Base-by-base conservation (phyloP, 805 yeast species). In the Starmerella floris region DNA sequence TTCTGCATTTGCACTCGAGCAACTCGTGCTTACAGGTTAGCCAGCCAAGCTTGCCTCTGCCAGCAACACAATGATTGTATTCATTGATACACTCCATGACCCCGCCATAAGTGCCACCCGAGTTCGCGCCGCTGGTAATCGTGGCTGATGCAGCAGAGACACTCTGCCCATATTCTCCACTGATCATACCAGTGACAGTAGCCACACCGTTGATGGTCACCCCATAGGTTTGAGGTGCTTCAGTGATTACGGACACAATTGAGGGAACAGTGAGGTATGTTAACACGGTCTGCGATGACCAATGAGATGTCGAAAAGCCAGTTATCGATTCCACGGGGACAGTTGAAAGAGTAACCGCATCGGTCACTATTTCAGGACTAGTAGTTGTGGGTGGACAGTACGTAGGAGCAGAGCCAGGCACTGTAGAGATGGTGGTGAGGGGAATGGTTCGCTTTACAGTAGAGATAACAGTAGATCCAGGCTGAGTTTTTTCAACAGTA, bases 1-100 rank as follows among this genome's bases (percentile, higher is more conserved):
- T 46, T 13, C 50, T 42, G 38, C 60, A 56, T 43, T 54, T 47
- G 44, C 60, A 56, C 26, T 41, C 39, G 25, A 51, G 46, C 23
- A 56, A 46, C 32, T 41, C 27, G 45, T 51, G 42, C 40, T 49
- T 38, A 44, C 60, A 56, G 17, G 40, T 32, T 32, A 49, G 42
- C 27, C 36, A 31, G 25, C 46, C 49, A 4, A 34, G 17, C 30
- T 30, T 23, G 23, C 51, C 49, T 22, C 27, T 16, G 23, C 36
- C 33, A 16, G 35, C 30, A 30, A 32, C 32, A 30, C 60, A 56
- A 16, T 28, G 15, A 34, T 40, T 30, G 43, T 42, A 54, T 26
- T 39, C 42, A 17, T 38, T 17, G 17, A 52, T 19, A 39, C 60
- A 56, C 17, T 47, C 49, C 8, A 27, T 34, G 30, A 56, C 39